A percentile compares a stretch with the other conserved stretches of the same genome.
phyloP scores from a whole-genome alignment of 768 basidiomycete genomes.

The Suillus cothurnatus region DNA sequence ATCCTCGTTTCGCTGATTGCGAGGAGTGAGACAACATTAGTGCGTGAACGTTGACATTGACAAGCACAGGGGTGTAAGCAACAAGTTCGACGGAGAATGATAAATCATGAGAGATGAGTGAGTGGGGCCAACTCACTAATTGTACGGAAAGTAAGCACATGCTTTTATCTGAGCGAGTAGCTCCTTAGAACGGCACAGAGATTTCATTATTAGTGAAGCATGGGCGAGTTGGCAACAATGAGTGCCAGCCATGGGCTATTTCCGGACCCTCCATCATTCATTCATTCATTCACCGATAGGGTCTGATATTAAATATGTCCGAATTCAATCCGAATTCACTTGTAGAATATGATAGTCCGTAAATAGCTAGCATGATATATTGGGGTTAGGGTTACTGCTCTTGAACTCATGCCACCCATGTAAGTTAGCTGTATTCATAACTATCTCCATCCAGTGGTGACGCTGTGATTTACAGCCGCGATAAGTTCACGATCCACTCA shows the following conservation, averaged over 20 bases:
- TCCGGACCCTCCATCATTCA: neutral
- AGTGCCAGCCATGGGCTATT: neutral
- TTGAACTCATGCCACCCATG: conserved; percentile 31
- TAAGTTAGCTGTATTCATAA: conserved; percentile 17
- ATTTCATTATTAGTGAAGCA: neutral
- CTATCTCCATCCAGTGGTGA: neutral
- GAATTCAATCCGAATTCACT: too few species aligned
- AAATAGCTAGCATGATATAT: neutral
- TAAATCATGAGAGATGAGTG: neutral
- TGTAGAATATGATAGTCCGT: neutral
- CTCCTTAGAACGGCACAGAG: neutral
- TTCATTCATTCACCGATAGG: neutral
- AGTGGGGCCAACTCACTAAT: neutral
- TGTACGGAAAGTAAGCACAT: neutral
- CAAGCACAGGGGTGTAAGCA: neutral
- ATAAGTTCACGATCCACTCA: conserved; percentile 89
- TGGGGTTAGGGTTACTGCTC: conserved; percentile 15
- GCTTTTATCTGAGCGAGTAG: neutral
- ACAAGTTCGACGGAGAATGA: neutral
- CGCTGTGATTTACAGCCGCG: conserved; percentile 55
- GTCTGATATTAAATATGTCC: too few species aligned
- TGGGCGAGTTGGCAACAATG: neutral
- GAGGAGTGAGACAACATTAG: neutral
- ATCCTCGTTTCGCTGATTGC: neutral
- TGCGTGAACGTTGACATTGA: neutral